Percentiles rank a stretch among this genome's conserved stretches.
Evolutionary conservation across 2,329 filamentous ascomycete genomes (phyloP).

Genomic region (Tolypocladium guangdongense): DNA sequence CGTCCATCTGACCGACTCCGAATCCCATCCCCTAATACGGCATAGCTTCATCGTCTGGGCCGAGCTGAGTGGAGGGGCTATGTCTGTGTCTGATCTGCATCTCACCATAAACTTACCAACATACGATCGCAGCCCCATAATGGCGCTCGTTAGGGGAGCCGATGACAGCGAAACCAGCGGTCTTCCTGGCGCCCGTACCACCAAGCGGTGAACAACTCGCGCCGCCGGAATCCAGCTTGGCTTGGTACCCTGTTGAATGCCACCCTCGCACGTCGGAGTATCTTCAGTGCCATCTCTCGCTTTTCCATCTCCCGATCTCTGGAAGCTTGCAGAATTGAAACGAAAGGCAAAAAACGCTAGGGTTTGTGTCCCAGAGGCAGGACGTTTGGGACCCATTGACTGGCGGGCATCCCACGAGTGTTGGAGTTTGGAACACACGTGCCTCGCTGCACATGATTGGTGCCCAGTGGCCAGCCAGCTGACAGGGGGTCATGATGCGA

Average conservation of each 20-base stretch:
- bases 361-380: background rate
- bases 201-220: background rate
- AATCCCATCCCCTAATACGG: background rate
- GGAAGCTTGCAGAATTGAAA: background rate
- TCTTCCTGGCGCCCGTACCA: background rate
- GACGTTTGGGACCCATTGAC: background rate
- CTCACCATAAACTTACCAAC: background rate
- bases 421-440: background rate
- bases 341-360: background rate
- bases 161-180: background rate
- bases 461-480: background rate
- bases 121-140: background rate
- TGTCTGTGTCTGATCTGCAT: background rate
- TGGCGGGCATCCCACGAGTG: background rate
- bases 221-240: background rate
- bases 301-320: background rate
- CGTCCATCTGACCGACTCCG: background rate
- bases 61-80: background rate
- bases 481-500: conserved; percentile 1
- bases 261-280: background rate
- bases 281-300: background rate
- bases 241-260: background rate
- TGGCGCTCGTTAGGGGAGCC: background rate
- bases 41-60: background rate
- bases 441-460: background rate